phyloP scores from a whole-genome alignment of 1,284 basidiomycete genomes.

The Rhodotorula sp. region DNA sequence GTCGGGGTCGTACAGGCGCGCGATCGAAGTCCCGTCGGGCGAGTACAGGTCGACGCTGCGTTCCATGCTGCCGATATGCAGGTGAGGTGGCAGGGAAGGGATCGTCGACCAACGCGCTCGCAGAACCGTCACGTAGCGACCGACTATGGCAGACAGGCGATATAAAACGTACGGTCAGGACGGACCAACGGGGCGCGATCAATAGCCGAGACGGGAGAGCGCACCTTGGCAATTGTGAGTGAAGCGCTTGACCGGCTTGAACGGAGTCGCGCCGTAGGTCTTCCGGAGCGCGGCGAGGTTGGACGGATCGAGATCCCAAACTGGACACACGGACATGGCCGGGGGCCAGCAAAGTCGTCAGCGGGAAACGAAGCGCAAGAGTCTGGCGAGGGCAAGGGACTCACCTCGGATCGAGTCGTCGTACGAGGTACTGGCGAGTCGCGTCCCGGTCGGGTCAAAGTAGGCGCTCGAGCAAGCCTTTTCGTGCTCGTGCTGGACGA shows the following conservation, averaged over 20 bases:
- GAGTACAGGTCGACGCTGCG: slow-evolving; percentile 50
- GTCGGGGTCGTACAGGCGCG: slow-evolving; percentile 19
- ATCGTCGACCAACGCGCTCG: slow-evolving; percentile 53
- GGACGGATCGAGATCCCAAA: slow-evolving; percentile 50
- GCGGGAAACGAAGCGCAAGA: no score
- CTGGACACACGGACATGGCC: slow-evolving; percentile 35
- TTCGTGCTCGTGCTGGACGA: slow-evolving; percentile 48
- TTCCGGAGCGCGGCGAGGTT: slow-evolving; percentile 4
- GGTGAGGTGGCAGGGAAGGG: slow-evolving; percentile 48
- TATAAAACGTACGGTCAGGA: neutral
- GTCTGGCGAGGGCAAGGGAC: slow-evolving; percentile 4
- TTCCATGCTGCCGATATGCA: slow-evolving; percentile 54
- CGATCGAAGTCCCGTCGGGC: neutral
- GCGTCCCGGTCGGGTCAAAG: slow-evolving; percentile 52
- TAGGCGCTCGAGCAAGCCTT: slow-evolving; percentile 53
- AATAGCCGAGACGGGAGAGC: neutral
- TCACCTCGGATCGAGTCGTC: slow-evolving; percentile 51
- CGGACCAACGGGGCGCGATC: no score
- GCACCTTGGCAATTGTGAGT: slow-evolving; percentile 52
- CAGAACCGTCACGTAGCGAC: slow-evolving; percentile 53
- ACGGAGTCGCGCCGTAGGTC: slow-evolving; percentile 22
- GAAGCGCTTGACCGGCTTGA: slow-evolving; percentile 1
- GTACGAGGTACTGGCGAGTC: slow-evolving; percentile 52
- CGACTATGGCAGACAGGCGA: slow-evolving; percentile 38
- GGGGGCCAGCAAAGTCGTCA: neutral